These are phyloP conservation scores for Acmispon strigosus DNA, from an alignment of 306 rosid genomes.

Conservation along the genomic window DNA sequence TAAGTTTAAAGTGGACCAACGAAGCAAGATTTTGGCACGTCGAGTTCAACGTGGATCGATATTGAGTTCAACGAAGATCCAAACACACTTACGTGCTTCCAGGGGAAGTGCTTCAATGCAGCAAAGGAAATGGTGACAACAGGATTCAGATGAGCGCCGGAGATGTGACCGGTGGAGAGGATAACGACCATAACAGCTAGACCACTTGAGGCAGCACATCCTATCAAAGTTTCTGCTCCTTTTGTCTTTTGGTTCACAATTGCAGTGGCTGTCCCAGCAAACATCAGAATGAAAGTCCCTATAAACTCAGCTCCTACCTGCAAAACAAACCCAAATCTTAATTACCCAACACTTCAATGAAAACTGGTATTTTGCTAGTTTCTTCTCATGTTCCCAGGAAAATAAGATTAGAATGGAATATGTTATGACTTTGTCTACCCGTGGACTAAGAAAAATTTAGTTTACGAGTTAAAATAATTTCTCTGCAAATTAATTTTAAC, in stretches of 20 bases:
- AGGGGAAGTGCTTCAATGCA: conserved; percentile 81
- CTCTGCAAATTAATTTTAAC: no score
- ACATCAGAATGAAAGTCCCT: conserved; percentile 67
- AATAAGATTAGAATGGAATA: background rate
- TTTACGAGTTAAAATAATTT: no score
- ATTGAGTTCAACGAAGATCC: no score
- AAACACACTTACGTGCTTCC: conserved; percentile 44
- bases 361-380: no score
- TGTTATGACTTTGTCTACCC: background rate
- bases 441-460: no score
- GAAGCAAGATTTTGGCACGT: no score
- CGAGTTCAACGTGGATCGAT: no score
- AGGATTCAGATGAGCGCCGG: conserved; percentile 92
- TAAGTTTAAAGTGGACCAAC: no score
- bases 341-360: no score
- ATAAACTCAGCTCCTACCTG: conserved; percentile 95
- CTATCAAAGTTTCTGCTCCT: conserved; percentile 62
- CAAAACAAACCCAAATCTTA: background rate
- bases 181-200: conserved; percentile 81
- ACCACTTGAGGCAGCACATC: conserved; percentile 67
- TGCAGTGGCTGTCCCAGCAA: conserved; percentile 67
- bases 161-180: conserved; percentile 79
- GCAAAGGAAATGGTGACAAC: conserved; percentile 82
- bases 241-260: conserved; percentile 71
- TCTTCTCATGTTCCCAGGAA: background rate